Evolutionary conservation across 2,329 filamentous ascomycete genomes (phyloP), one percentile per base, ranked within the genome.

Genomic region (Phialemonium atrogriseum): DNA sequence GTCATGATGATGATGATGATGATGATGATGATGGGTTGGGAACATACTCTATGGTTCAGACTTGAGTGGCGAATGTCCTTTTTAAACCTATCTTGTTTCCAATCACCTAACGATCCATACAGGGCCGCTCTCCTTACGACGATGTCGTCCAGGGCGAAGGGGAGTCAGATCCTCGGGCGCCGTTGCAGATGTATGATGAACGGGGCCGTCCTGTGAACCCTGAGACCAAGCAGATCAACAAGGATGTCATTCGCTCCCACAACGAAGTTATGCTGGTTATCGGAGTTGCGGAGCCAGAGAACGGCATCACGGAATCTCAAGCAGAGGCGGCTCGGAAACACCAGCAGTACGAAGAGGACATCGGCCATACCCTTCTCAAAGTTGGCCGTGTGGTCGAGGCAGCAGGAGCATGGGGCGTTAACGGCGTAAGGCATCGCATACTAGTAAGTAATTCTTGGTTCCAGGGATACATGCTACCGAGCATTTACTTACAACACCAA

Each of bases 201-300:
- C 63, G 68, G 20, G 73, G 73, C 10, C 68, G 72, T 8, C 68
- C 73, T 4, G 45, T 71, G 30, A 77, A 77, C 41, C 60, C 60
- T 0, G 62, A 66, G 31, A 74, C 70, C 2, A 70, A 66, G 44
- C 56, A 58, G 10, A 64, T 73, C 39, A 75, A 74, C 40, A 62
- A 66, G 29, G 66, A 73, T 36, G 64, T 76, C 19, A 70, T 77
- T 16, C 62, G 73, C 31, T 66, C 73, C 8, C 73, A 77, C 44
- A 77, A 77, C 41, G 72, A 77, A 40, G 73, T 77, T 4, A 77
- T 77, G 73, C 60, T 67, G 12, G 70, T 75, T 8, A 77, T 77
- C 23, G 73, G 73, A 5, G 73, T 77, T 5, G 73, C 72, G 7
- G 73, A 77, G 43, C 68, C 71, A 10, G 72, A 77, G 32, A 66